A percentile compares a stretch with the other conserved stretches of the same genome.
Conservation (phyloP, 1,284 basidiomycete genomes). For the Cryptococcus neoformans region DNA sequence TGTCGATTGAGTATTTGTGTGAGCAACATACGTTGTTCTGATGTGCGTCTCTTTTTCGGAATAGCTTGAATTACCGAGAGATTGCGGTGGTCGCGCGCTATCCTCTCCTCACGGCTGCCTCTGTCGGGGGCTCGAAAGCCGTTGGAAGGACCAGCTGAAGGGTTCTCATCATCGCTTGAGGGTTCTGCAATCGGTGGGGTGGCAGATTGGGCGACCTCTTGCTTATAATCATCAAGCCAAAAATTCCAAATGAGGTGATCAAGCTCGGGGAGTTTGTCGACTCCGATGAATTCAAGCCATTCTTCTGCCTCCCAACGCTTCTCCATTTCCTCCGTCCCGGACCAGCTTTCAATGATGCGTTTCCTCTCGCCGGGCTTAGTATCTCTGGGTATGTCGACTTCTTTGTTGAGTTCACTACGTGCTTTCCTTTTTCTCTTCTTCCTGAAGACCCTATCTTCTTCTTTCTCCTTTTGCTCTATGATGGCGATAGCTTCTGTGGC, state of each 20-base stretch:
- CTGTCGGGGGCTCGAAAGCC: neutral
- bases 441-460: neutral
- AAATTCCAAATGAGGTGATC: neutral
- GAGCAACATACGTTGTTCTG: conserved; percentile 13
- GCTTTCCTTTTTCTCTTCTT: conserved; percentile 2
- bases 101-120: neutral
- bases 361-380: neutral
- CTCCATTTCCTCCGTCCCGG: neutral
- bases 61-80: conserved; percentile 19
- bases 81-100: conserved; percentile 25
- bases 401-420: neutral
- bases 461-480: conserved; percentile 1
- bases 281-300: conserved; percentile 6
- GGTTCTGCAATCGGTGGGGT: neutral
- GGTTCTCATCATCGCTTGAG: neutral
- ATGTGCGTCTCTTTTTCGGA: conserved; percentile 18
- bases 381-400: neutral
- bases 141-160: neutral
- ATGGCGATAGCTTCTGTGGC: conserved; percentile 42
- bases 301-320: conserved; percentile 16
- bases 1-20: conserved; percentile 17
- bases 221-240: neutral
- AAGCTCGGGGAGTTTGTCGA: conserved; percentile 5
- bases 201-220: neutral
- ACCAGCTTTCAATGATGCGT: neutral